Evolutionary conservation across 306 rosid genomes (phyloP).

Genomic region (Hippophae gyantsensis): DNA sequence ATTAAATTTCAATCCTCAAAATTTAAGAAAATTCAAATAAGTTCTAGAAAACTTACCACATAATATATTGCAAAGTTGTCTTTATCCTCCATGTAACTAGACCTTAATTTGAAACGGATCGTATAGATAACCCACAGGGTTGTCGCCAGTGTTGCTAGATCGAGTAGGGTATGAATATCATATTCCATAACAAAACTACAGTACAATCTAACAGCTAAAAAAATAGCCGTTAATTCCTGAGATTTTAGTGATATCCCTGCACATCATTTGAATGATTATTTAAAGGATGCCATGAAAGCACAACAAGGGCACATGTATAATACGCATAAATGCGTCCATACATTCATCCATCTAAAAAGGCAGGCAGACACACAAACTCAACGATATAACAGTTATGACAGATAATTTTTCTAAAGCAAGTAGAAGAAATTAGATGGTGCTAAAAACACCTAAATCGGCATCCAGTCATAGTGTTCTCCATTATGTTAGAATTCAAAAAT

Average conservation of each 20-base stretch:
- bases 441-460: too few species aligned
- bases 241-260: conserved; percentile 86
- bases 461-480: too few species aligned
- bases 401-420: too few species aligned
- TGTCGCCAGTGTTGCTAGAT: conserved; percentile 72
- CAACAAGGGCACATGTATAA: background rate
- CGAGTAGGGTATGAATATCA: conserved; percentile 84
- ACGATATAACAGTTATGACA: too few species aligned
- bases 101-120: conserved; percentile 75
- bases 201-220: conserved; percentile 81
- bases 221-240: conserved; percentile 85
- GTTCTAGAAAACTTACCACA: conserved; percentile 45
- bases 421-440: too few species aligned
- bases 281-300: background rate
- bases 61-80: conserved; percentile 75
- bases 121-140: conserved; percentile 82
- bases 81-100: conserved; percentile 93
- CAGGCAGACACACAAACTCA: too few species aligned
- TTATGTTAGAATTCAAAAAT: too few species aligned
- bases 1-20: background rate
- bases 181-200: conserved; percentile 95
- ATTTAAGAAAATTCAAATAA: background rate
- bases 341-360: too few species aligned
- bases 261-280: conserved; percentile 9
- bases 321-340: background rate